phyloP scores from a whole-genome alignment of 2,329 filamentous ascomycete genomes.

The Capronia epimyces region DNA sequence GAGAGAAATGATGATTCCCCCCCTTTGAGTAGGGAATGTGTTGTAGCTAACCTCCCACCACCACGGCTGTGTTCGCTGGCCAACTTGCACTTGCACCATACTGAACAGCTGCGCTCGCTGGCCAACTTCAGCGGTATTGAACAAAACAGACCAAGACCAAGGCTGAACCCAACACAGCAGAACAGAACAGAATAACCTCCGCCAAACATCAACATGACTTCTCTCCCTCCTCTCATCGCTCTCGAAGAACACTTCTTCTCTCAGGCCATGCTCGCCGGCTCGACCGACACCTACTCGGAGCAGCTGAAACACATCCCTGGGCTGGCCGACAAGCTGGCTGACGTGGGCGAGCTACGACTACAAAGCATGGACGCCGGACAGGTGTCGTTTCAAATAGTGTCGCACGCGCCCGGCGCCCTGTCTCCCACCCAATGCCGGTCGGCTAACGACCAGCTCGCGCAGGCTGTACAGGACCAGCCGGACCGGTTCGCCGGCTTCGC shows the following conservation, averaged over 20 bases:
- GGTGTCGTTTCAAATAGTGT: constrained; percentile 24
- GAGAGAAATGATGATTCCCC: no score
- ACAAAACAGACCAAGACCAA: no score
- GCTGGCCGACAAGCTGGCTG: constrained; percentile 20
- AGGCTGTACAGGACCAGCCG: constrained; percentile 30
- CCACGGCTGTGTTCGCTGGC: no score
- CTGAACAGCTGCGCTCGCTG: no score
- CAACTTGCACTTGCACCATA: no score
- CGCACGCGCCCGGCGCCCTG: constrained; percentile 19
- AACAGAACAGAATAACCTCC: no score
- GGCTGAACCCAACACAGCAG: no score
- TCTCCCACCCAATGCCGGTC: constrained; percentile 15
- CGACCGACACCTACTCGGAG: constrained; percentile 15
- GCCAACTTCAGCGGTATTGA: no score
- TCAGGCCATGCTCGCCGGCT: constrained; percentile 8
- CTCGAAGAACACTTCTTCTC: constrained; percentile 28
- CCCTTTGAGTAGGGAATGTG: no score
- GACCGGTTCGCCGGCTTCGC: constrained; percentile 42
- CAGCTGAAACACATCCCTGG: constrained; percentile 22
- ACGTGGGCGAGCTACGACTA: constrained; percentile 18
- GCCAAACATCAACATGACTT: no score
- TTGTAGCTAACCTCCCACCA: no score
- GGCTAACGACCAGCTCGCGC: constrained; percentile 24
- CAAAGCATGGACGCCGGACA: constrained; percentile 20
- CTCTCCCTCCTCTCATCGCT: constrained; percentile 22